Conservation (phyloP, 257 asterid species). For the Gynochthodes officinalis region DNA sequence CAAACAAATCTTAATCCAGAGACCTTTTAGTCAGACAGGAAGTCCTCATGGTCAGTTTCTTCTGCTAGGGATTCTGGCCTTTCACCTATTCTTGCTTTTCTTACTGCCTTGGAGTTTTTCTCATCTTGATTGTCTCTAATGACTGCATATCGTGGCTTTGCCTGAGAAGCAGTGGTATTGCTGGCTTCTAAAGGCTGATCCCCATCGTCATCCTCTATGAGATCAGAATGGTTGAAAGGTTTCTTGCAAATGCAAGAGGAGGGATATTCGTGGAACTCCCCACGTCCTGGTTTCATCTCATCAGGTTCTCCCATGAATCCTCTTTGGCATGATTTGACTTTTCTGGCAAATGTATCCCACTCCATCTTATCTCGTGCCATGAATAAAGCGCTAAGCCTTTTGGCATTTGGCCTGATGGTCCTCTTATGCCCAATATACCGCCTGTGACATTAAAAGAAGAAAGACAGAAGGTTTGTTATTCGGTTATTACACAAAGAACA, state of each 20-base stretch:
- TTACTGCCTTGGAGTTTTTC: slow-evolving; percentile 19
- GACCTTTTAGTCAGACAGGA: slow-evolving; percentile 45
- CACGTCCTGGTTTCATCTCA: slow-evolving; percentile 87
- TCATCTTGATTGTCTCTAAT: slow-evolving; percentile 18
- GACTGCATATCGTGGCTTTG: slow-evolving; percentile 21
- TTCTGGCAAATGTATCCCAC: slow-evolving; percentile 73
- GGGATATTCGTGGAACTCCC: slow-evolving; percentile 93
- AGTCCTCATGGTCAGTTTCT: slow-evolving; percentile 36
- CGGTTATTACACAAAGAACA: background rate
- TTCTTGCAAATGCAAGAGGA: slow-evolving; percentile 80
- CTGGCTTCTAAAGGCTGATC: slow-evolving; percentile 23
- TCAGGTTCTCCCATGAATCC: slow-evolving; percentile 99
- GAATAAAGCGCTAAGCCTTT: slow-evolving; percentile 79
- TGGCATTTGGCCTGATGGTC: slow-evolving; percentile 92
- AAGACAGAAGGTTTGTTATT: background rate
- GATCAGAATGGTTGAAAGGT: slow-evolving; percentile 38
- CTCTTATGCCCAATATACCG: slow-evolving; percentile 96
- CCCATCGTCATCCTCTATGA: slow-evolving; percentile 21
- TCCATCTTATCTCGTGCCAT: slow-evolving; percentile 61
- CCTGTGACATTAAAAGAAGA: slow-evolving; percentile 47
- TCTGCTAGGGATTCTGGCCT: slow-evolving; percentile 28
- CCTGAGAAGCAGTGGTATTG: slow-evolving; percentile 32
- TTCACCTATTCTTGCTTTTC: slow-evolving; percentile 26
- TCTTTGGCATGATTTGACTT: slow-evolving; percentile 85
- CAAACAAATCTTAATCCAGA: background rate